phyloP scores from a whole-genome alignment of 2,329 filamentous ascomycete genomes.

The Colletotrichum sp. region DNA sequence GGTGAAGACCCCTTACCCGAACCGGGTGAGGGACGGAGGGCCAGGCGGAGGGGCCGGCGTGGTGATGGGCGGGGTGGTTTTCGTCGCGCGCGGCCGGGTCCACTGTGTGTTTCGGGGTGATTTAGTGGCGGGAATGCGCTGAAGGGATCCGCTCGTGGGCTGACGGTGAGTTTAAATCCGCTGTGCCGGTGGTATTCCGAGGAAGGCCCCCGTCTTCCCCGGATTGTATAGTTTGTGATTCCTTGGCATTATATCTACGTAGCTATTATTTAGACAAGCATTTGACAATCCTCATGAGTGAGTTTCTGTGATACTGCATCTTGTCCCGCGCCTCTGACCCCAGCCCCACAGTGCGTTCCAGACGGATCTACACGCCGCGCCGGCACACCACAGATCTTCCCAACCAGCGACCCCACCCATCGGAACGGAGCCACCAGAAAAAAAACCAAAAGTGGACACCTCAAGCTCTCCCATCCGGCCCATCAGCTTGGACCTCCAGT shows the following conservation, averaged over 20 bases:
- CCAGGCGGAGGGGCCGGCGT: neutral
- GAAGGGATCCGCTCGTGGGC: neutral
- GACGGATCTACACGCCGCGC: neutral
- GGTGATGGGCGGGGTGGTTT: neutral
- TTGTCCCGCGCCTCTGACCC: neutral
- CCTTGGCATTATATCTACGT: neutral
- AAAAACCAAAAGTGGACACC: neutral
- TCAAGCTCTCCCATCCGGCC: neutral
- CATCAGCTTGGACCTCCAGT: neutral
- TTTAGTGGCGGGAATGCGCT: neutral
- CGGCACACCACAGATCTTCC: neutral
- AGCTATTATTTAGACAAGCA: too few species aligned
- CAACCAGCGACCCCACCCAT: neutral
- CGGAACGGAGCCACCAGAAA: neutral
- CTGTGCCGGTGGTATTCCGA: neutral
- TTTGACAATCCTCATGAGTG: neutral
- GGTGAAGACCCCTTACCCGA: neutral
- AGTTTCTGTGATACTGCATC: neutral
- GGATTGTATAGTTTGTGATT: neutral
- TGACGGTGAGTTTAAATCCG: neutral
- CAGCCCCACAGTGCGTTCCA: neutral
- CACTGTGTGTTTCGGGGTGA: neutral
- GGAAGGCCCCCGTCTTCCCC: neutral
- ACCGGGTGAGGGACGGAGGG: neutral
- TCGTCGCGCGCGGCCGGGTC: constrained; percentile 18